These are phyloP conservation scores for Ruellia speciosa DNA, from an alignment of 305 asterid genomes.

Conservation along the genomic window DNA sequence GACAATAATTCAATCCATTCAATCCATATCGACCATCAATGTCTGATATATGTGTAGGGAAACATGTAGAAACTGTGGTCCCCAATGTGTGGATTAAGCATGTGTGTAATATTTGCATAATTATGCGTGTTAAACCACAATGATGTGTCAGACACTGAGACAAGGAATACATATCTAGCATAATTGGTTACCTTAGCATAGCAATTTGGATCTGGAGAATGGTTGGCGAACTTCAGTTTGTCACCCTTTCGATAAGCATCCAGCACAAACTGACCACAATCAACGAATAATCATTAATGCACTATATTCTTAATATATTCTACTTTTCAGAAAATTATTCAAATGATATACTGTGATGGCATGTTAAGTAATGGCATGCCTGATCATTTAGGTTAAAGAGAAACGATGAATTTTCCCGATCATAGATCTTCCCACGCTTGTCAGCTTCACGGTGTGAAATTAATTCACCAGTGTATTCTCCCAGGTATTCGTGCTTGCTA, in stretches of 20 bases:
- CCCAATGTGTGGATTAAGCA: too few species aligned
- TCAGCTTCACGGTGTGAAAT: constrained; percentile 98
- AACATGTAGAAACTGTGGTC: too few species aligned
- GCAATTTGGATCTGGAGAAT: constrained; percentile 93
- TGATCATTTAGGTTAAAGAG: constrained; percentile 87
- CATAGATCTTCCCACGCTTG: constrained; percentile 97
- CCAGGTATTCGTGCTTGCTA: constrained; percentile 83
- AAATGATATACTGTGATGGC: not conserved
- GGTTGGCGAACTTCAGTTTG: constrained; percentile 90
- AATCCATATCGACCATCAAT: too few species aligned
- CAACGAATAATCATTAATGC: constrained; percentile 15
- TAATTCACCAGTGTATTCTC: constrained; percentile 95
- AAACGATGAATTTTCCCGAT: constrained; percentile 82
- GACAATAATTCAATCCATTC: too few species aligned
- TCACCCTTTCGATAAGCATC: constrained; percentile 97
- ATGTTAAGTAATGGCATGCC: constrained; percentile 33
- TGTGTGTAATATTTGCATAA: too few species aligned
- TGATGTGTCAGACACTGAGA: too few species aligned
- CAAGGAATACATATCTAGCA: not conserved
- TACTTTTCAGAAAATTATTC: too few species aligned
- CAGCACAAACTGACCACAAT: constrained; percentile 66
- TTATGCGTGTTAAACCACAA: too few species aligned
- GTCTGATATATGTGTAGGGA: too few species aligned
- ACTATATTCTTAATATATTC: not conserved
- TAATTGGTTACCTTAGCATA: constrained; percentile 66